Base-by-base conservation (phyloP, 1,284 basidiomycete genomes). In the Erythrobasidium hasegawianum region DNA sequence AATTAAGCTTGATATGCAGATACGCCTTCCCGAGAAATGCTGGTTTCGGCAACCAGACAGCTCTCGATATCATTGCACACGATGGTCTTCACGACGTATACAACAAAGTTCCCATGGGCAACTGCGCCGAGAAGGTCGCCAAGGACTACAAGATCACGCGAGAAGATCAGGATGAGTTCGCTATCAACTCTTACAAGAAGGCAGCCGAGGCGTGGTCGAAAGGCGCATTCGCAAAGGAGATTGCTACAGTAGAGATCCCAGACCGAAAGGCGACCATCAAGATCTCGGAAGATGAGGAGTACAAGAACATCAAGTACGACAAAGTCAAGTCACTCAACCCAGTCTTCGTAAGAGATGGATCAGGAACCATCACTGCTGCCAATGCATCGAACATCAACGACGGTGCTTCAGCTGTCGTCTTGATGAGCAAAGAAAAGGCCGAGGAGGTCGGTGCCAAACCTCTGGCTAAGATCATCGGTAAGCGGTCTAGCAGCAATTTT, bases 41-140 rank as follows among this genome's bases (percentile, higher is more conserved):
- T 18, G 79, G 82, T 16, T 98, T 93, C 75, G 96, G 96, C 71
- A 90, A 95, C 80, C 86, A 93, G 78, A 86, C 87, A 71, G 81
- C 89, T 53, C 85, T 81, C 70, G 96, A 98, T 79, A 88, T 93
- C 27, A 83, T 98, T 60, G 87, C 96, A 79, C 83, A 81, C 72
- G 96, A 99, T 76, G 96, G 94, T 74, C 88, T 99, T 55, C 92
- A 87, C 84, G 93, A 97, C 79, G 90, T 89, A 61, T 95, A 92
- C 84, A 65, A 65, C 56, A 65, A 65, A 22, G 33, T 65, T 33
- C 62, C 62, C 24, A 97, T 97, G 93, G 94, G 93, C 70, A 89
- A 89, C 83, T 75, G 74, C 71, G 78, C 79, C 54, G 79, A 80
- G 57, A 74, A 78, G 70, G 78, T 77, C 1, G 78, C 78, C 43